A percentile compares a stretch with the other conserved stretches of the same genome.
These are phyloP conservation scores for Colletotrichum tabaci DNA, from an alignment of 2,329 filamentous ascomycete genomes.

Conservation along the genomic window DNA sequence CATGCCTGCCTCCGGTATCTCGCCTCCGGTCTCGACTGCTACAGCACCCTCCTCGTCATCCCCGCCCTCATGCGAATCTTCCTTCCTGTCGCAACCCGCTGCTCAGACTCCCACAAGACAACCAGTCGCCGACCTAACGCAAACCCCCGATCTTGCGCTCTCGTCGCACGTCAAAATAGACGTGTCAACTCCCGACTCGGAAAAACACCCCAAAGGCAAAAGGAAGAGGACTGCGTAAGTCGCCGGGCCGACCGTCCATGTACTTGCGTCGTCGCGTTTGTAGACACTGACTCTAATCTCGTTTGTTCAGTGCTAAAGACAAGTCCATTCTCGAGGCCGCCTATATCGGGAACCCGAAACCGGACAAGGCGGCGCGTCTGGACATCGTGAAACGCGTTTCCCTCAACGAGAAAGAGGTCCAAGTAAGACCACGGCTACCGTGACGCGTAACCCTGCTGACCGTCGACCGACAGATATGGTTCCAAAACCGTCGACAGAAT, in stretches of 20 bases:
- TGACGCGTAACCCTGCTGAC: conserved; percentile 19
- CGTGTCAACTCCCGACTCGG: conserved; percentile 45
- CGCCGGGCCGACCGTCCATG: not conserved
- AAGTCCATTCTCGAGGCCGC: conserved; percentile 90
- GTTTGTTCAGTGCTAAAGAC: conserved; percentile 79
- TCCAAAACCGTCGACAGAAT: conserved; percentile 95
- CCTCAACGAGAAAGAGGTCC: conserved; percentile 95
- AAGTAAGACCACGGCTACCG: conserved; percentile 69
- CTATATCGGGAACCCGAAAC: conserved; percentile 88
- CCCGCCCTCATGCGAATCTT: conserved; percentile 25
- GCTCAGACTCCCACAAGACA: conserved; percentile 13
- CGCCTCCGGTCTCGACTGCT: conserved; percentile 22
- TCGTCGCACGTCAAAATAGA: conserved; percentile 22
- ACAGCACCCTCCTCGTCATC: conserved; percentile 15
- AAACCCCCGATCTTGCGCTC: conserved; percentile 2
- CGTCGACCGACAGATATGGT: conserved; percentile 84
- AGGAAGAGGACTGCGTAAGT: conserved; percentile 76
- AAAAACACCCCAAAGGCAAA: conserved; percentile 71
- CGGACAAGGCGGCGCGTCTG: conserved; percentile 89
- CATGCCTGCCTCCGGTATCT: conserved; percentile 32
- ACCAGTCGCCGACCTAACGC: not conserved
- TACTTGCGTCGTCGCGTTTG: not conserved
- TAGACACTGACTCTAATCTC: conserved; percentile 14
- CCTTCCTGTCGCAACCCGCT: conserved; percentile 10
- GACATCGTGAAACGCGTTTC: conserved; percentile 89